Percentiles rank a stretch among this genome's conserved stretches.
These are phyloP conservation scores for Lenzites betulinus DNA, from an alignment of 768 basidiomycete species.

Conservation along the genomic window DNA sequence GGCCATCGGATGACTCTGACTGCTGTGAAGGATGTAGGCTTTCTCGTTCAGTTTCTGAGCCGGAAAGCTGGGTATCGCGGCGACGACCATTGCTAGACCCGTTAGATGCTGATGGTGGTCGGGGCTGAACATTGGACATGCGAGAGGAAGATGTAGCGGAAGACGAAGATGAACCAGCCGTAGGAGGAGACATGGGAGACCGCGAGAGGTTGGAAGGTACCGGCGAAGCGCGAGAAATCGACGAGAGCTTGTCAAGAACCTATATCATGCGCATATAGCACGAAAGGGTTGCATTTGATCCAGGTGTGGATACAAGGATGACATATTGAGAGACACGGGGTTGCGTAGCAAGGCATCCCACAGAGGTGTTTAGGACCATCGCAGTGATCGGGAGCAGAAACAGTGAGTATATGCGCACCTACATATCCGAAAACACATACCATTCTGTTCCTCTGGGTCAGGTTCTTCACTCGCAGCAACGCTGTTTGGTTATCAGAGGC, in stretches of 20 bases:
- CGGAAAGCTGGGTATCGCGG: slow-evolving; percentile 47
- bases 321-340: neutral
- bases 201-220: slow-evolving; percentile 44
- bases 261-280: slow-evolving; percentile 26
- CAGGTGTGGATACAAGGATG: too few relatives aligned
- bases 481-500: slow-evolving; percentile 54
- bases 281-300: slow-evolving; percentile 8
- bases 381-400: neutral
- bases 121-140: slow-evolving; percentile 9
- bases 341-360: neutral
- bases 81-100: slow-evolving; percentile 23
- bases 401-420: slow-evolving; percentile 13
- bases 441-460: slow-evolving; percentile 73
- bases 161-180: slow-evolving; percentile 38
- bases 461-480: slow-evolving; percentile 66
- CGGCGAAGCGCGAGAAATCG: slow-evolving; percentile 57
- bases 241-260: slow-evolving; percentile 72
- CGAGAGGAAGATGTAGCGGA: slow-evolving; percentile 37
- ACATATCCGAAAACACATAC: slow-evolving; percentile 43
- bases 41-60: slow-evolving; percentile 84
- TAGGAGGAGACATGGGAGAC: slow-evolving; percentile 38
- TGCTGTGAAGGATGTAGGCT: slow-evolving; percentile 34
- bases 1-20: slow-evolving; percentile 41
- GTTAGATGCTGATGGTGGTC: slow-evolving; percentile 38
- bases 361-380: neutral